These are phyloP conservation scores for Trametes cubensis DNA, from an alignment of 768 basidiomycete species.

Conservation along the genomic window DNA sequence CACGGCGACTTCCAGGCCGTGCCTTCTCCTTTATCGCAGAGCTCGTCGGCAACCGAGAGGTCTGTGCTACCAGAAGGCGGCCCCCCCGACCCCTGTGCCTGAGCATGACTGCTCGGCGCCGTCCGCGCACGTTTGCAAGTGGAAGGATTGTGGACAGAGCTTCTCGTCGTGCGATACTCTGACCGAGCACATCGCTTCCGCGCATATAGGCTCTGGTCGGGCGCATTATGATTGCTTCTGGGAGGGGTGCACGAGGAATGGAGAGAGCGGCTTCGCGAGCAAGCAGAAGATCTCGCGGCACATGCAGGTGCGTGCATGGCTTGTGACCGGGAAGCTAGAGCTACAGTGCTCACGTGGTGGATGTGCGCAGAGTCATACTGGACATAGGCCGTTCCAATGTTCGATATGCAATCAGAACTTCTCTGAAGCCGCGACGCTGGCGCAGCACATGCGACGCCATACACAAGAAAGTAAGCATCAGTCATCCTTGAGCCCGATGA, in stretches of 20 bases:
- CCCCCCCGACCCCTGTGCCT: slow-evolving; percentile 25
- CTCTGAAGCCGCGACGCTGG: slow-evolving; percentile 91
- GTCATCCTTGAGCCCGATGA: neutral
- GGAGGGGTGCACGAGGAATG: slow-evolving; percentile 74
- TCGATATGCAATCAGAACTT: slow-evolving; percentile 82
- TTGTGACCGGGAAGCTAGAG: neutral
- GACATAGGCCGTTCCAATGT: slow-evolving; percentile 90
- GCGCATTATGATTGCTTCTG: slow-evolving; percentile 88
- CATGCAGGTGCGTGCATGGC: slow-evolving; percentile 60
- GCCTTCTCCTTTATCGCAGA: slow-evolving; percentile 10
- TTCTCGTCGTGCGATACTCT: slow-evolving; percentile 72
- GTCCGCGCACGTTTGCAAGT: slow-evolving; percentile 60
- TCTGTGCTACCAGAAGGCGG: slow-evolving; percentile 7
- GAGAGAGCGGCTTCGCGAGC: slow-evolving; percentile 73
- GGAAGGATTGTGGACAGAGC: slow-evolving; percentile 61
- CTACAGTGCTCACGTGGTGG: slow-evolving; percentile 38
- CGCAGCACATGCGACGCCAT: slow-evolving; percentile 94
- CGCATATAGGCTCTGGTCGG: slow-evolving; percentile 84
- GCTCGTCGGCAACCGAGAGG: neutral
- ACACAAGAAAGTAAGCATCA: slow-evolving; percentile 83
- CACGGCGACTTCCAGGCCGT: slow-evolving; percentile 4
- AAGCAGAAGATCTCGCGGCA: slow-evolving; percentile 95
- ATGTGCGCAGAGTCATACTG: slow-evolving; percentile 64
- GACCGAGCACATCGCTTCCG: slow-evolving; percentile 72
- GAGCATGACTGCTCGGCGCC: slow-evolving; percentile 38